Base-by-base conservation (phyloP, 1,139 yeast genomes). In the Sugiyamaella neomexicana region DNA sequence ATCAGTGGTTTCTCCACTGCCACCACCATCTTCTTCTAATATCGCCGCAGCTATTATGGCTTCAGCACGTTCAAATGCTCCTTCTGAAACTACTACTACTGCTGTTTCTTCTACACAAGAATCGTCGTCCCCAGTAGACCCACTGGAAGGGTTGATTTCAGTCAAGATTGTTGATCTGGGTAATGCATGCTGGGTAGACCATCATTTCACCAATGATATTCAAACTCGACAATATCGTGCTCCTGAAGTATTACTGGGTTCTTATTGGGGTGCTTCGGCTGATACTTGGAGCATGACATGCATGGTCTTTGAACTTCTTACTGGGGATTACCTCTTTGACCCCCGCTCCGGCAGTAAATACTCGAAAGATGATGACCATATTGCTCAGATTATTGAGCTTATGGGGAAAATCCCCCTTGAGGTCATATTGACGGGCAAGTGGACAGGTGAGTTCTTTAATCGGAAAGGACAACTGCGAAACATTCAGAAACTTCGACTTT, bases 231-330 rank as follows among this genome's bases (percentile, higher is more conserved):
- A 89, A 68, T 89, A 89, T 68, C 74, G 96, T 37, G 79, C 95
- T 1, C 96, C 96, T 0, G 96, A 89, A 68, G 85, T 87, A 39
- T 70, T 82, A 25, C 71, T 84, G 48, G 87, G 90, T 46, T 77
- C 82, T 15, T 68, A 76, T 16, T 89, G 96, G 96, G 96, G 96
- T 10, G 86, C 90, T 43, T 81, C 87, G 49, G 82, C 90, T 1
- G 96, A 89, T 68, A 75, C 86, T 46, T 89, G 96, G 96, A 84
- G 91, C 38, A 74, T 83, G 67, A 95, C 91, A 0, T 89, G 96
- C 72, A 76, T 89, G 63, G 74, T 85, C 1, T 89, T 89, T 68
- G 96, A 89, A 71, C 75, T 89, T 40, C 72, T 89, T 52, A 88
- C 96, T 2, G 95, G 95, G 3, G 96, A 89, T 69, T 89, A 85